Evolutionary conservation across 2,329 filamentous ascomycete genomes (phyloP), one percentile per base, ranked within the genome.

Genomic region (Botrytis pseudocinerea): DNA sequence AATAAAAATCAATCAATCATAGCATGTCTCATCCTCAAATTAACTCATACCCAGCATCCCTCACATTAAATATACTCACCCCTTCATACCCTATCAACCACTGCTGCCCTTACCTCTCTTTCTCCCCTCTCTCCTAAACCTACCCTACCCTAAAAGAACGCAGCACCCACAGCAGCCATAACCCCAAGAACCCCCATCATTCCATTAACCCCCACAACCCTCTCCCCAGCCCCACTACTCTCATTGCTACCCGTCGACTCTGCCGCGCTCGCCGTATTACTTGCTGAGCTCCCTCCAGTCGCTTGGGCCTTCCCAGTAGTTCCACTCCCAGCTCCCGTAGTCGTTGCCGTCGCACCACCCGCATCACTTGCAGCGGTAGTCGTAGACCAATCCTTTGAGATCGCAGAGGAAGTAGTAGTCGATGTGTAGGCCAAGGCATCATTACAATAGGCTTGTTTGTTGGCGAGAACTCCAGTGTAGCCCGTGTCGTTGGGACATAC

Each of bases 401-500:
- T 74, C 20, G 76, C 66, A 12, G 32, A 69, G 14, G 74, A 46
- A 16, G 77, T 76, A 5, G 76, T 65, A 5, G 51, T 57, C 32
- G 75, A 72, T 0, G 75, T 28, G 72, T 79, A 79, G 42, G 76
- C 48, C 2, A 73, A 73, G 2, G 77, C 77, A 40, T 80, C 65
- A 16, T 74, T 74, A 61, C 80, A 81, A 74, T 79, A 79, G 12
- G 77, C 76, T 25, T 70, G 68, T 44, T 78, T 74, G 18, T 60
- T 73, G 28, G 75, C 75, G 2, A 74, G 73, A 48, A 74, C 72
- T 6, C 68, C 63, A 14, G 72, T 48, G 40, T 75, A 73, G 68
- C 80, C 81, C 25, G 82, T 75, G 77, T 86, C 84, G 76, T 83
- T 81, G 70, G 89, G 88, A 83, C 90, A 91, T 84, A 89, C 89